Conservation (phyloP, 148 eudicot genomes). For the Drosera capensis region DNA sequence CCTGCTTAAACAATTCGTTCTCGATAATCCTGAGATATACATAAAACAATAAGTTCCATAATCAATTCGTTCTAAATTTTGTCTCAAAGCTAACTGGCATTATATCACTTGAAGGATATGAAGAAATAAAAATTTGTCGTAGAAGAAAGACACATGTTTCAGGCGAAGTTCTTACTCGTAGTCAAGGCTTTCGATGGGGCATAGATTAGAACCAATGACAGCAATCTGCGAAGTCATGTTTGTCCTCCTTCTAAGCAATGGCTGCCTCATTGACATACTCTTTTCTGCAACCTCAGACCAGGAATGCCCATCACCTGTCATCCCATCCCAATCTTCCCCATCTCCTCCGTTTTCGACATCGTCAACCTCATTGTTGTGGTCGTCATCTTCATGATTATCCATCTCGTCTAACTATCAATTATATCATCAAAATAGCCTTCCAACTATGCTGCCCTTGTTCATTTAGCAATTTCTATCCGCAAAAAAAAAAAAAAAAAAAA, state of each 20-base stretch:
- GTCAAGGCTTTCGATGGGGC: conserved; percentile 68
- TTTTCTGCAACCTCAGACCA: conserved; percentile 2
- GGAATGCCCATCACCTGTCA: conserved; percentile 7
- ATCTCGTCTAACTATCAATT: too few relatives aligned
- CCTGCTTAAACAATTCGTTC: conserved; percentile 42
- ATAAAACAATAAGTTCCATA: background rate
- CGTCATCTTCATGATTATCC: too few relatives aligned
- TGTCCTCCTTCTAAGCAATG: conserved; percentile 27
- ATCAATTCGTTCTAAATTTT: background rate
- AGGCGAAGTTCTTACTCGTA: conserved; percentile 36
- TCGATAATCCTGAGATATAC: conserved; percentile 26
- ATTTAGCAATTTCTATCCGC: too few relatives aligned
- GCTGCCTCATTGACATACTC: conserved; percentile 10
- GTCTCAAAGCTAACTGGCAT: background rate
- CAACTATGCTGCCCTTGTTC: too few relatives aligned
- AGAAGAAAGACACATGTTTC: background rate
- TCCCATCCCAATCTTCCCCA: too few relatives aligned
- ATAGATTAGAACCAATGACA: conserved; percentile 60
- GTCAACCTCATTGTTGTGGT: too few relatives aligned
- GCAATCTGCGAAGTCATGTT: conserved; percentile 65
- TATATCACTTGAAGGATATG: background rate
- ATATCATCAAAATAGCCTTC: too few relatives aligned
- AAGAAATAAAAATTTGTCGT: background rate
- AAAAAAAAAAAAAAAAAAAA: too few relatives aligned
- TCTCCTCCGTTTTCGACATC: too few relatives aligned